A percentile compares a stretch with the other conserved stretches of the same genome.
These are phyloP conservation scores for Jacaranda mimosifolia DNA, from an alignment of 257 asterid species.

Conservation along the genomic window DNA sequence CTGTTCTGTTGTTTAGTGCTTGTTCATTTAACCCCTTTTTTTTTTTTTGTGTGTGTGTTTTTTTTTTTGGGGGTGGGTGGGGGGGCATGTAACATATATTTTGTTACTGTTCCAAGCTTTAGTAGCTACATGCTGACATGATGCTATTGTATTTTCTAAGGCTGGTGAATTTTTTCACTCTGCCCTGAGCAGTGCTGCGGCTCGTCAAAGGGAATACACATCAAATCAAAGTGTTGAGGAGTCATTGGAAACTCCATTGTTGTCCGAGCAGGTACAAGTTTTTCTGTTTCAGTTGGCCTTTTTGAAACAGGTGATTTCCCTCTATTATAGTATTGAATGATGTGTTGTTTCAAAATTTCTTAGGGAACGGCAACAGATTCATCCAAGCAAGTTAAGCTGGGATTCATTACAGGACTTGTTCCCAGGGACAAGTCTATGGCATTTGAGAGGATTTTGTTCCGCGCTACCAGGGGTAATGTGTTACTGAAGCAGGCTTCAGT, in stretches of 20 bases:
- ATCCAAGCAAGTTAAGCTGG: conserved; percentile 96
- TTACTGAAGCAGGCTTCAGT: conserved; percentile 79
- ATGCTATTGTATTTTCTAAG: conserved; percentile 49
- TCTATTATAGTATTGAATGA: conserved; percentile 24
- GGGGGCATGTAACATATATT: too few species aligned
- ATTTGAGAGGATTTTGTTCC: conserved; percentile 96
- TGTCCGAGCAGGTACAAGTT: conserved; percentile 71
- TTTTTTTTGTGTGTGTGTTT: too few species aligned
- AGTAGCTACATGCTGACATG: conserved; percentile 32
- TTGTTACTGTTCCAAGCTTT: neutral
- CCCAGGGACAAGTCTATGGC: conserved; percentile 92
- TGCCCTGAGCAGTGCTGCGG: conserved; percentile 85
- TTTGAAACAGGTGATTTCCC: conserved; percentile 23
- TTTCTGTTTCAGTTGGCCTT: conserved; percentile 31
- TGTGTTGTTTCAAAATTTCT: conserved; percentile 19
- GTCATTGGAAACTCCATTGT: conserved; percentile 86
- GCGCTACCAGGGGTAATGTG: conserved; percentile 99
- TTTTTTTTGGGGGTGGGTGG: too few species aligned
- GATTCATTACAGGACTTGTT: conserved; percentile 90
- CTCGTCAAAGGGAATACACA: conserved; percentile 70
- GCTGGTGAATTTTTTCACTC: conserved; percentile 90
- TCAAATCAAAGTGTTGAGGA: conserved; percentile 83
- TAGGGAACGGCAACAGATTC: conserved; percentile 72
- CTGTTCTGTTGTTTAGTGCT: conserved; percentile 7
- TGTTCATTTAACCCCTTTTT: neutral